Evolutionary conservation across 2,329 filamentous ascomycete genomes (phyloP), one percentile per base, ranked within the genome.

Genomic region (Colletotrichum camelliae): DNA sequence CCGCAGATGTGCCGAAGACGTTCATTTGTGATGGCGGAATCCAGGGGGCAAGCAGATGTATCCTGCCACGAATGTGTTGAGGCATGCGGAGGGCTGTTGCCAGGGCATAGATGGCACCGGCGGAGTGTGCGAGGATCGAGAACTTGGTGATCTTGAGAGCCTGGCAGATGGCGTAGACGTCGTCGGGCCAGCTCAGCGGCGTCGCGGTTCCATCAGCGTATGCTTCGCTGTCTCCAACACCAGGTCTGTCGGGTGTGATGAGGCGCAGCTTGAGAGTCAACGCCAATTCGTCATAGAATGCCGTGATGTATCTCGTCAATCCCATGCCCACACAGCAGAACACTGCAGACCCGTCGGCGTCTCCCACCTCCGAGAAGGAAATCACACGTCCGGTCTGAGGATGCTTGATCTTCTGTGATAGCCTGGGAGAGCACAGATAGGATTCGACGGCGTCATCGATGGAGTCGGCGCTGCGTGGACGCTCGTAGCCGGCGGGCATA

Each of bases 281-380:
- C 4, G 97, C 97, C 69, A 99, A 88, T 83, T 99, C 97, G 83
- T 99, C 97, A 82, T 98, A 99, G 83, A 99, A 99, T 0, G 96
- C 96, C 76, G 95, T 98, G 75, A 99, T 94, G 82, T 97, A 99
- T 84, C 97, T 92, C 13, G 97, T 99, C 80, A 99, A 85, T 0
- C 97, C 97, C 97, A 99, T 99, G 24, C 97, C 97, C 4, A 99
- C 96, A 81, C 97, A 99, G 82, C 97, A 97, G 79, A 99, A 96
- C 3, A 99, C 95, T 4, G 96, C 96, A 79, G 94, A 96, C 2
- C 97, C 97, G 58, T 96, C 92, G 0, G 96, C 93, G 83, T 98
- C 96, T 16, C 97, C 97, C 4, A 99, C 97, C 83, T 99, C 97
- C 0, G 96, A 98, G 81, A 98, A 99, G 1, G 96, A 97, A 79